Conservation (phyloP, 2,329 filamentous ascomycete species). For the Phaeomoniella chlamydospora region DNA sequence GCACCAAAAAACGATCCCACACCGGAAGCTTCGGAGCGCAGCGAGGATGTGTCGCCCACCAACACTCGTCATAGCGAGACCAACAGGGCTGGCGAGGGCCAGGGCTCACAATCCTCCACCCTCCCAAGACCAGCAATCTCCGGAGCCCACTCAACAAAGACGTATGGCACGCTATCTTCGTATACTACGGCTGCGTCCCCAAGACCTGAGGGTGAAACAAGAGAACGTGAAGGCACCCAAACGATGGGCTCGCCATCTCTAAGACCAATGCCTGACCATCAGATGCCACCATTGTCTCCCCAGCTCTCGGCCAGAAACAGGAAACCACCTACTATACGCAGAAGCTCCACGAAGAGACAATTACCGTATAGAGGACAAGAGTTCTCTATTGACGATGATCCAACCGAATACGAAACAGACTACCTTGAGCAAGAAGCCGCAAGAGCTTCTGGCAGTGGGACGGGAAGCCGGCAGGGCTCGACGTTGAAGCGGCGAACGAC, state of each 20-base stretch:
- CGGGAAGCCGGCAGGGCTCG: conserved; percentile 19
- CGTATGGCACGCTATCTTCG: conserved; percentile 17
- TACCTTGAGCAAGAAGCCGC: conserved; percentile 14
- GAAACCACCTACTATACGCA: conserved; percentile 60
- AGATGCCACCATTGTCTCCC: conserved; percentile 28
- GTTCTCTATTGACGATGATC: conserved; percentile 84
- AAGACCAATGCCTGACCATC: conserved; percentile 13
- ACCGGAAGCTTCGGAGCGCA: background rate
- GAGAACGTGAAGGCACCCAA: conserved; percentile 7
- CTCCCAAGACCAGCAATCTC: background rate
- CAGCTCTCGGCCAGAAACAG: conserved; percentile 32
- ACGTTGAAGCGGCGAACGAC: conserved; percentile 24
- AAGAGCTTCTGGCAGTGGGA: conserved; percentile 20
- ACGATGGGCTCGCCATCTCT: background rate
- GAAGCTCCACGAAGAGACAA: conserved; percentile 56
- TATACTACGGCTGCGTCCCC: conserved; percentile 11
- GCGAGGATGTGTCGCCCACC: too few species aligned
- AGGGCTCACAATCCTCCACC: background rate
- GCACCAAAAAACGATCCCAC: background rate
- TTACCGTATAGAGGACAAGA: conserved; percentile 68
- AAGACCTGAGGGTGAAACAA: conserved; percentile 15
- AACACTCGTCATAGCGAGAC: too few species aligned
- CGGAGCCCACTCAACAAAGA: background rate
- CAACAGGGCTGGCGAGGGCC: background rate
- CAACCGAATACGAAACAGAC: conserved; percentile 64